These are phyloP conservation scores for Candida lessepsii DNA, from an alignment of 805 yeast genomes.

Conservation along the genomic window DNA sequence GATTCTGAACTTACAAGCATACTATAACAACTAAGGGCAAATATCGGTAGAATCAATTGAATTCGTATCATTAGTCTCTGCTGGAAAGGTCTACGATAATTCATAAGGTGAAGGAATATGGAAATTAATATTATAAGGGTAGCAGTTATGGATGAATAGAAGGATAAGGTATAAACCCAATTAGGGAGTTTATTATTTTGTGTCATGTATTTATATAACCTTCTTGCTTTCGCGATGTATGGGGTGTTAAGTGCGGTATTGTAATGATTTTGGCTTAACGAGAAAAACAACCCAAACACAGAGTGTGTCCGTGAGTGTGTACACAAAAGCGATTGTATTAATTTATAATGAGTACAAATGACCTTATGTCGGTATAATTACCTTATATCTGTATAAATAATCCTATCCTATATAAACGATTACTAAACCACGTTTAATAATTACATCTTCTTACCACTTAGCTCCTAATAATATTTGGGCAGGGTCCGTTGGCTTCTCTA, in stretches of 20 bases:
- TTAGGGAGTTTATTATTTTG: not conserved
- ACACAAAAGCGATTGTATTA: no score
- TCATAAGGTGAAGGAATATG: conserved; percentile 40
- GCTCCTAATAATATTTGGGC: conserved; percentile 50
- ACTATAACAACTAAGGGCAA: conserved; percentile 67
- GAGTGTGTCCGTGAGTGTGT: no score
- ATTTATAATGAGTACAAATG: no score
- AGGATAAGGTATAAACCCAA: conserved; percentile 17
- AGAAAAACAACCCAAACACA: no score
- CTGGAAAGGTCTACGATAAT: conserved; percentile 85
- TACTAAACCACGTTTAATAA: no score
- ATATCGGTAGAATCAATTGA: conserved; percentile 76
- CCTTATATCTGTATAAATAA: no score
- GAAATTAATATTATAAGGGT: conserved; percentile 22
- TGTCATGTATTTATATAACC: not conserved
- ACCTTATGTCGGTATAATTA: no score
- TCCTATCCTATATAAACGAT: no score
- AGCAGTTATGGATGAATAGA: conserved; percentile 23
- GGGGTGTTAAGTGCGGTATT: no score
- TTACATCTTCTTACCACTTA: conserved; percentile 58
- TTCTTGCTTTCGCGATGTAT: no score
- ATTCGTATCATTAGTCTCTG: conserved; percentile 85
- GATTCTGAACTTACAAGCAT: conserved; percentile 47
- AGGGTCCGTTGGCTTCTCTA: conserved; percentile 52
- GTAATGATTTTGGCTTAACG: no score